phyloP scores from a whole-genome alignment of 495 filamentous ascomycete genomes.

The Annulohypoxylon maeteangense region DNA sequence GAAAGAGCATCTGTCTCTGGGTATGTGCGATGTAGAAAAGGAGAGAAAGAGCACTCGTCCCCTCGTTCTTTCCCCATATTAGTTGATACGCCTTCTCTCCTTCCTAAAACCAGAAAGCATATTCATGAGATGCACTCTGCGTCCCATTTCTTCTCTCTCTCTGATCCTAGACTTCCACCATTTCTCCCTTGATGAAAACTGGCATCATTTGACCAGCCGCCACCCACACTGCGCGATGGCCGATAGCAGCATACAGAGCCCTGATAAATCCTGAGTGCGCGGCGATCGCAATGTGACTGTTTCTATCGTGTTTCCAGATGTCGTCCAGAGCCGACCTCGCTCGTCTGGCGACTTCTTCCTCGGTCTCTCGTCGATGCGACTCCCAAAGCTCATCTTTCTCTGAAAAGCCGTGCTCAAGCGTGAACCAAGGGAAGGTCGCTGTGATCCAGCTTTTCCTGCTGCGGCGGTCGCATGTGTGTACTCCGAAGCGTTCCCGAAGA shows the following conservation, averaged over 20 bases:
- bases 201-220: conserved; percentile 47
- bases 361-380: conserved; percentile 44
- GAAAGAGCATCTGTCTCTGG: neutral
- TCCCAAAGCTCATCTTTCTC: conserved; percentile 72
- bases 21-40: neutral
- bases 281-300: conserved; percentile 45
- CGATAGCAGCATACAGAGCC: conserved; percentile 37
- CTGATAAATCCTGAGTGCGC: conserved; percentile 48
- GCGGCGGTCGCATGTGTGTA: conserved; percentile 84
- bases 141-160: neutral
- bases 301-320: conserved; percentile 43
- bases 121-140: no score
- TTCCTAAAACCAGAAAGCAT: no score
- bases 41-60: neutral
- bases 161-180: neutral
- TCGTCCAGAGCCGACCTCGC: conserved; percentile 43
- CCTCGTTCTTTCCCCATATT: neutral
- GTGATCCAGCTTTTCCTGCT: conserved; percentile 67
- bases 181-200: conserved; percentile 44
- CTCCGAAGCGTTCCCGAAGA: conserved; percentile 75
- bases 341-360: conserved; percentile 41
- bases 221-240: conserved; percentile 40
- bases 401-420: conserved; percentile 70
- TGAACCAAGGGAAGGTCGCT: conserved; percentile 65
- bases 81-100: no score